A percentile compares a stretch with the other conserved stretches of the same genome.
phyloP scores from a whole-genome alignment of 306 rosid species.

The Herpetospermum pedunculosum region DNA sequence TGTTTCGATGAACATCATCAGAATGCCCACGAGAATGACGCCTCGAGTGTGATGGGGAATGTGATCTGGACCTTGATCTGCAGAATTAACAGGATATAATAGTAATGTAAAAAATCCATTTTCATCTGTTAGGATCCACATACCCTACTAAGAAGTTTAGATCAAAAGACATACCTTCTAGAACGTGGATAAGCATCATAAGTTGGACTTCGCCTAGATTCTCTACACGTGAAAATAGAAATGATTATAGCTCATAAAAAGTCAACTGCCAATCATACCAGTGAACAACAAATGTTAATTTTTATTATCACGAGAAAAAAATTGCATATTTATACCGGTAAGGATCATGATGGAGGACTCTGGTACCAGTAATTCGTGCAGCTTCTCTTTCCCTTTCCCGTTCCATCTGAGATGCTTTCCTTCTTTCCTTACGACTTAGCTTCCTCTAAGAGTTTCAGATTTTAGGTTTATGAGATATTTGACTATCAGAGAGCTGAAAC shows the following conservation, averaged over 20 bases:
- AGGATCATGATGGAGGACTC: constrained; percentile 85
- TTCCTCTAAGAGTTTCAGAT: constrained; percentile 50
- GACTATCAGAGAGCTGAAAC: background rate
- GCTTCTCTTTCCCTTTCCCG: constrained; percentile 95
- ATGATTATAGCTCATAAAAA: constrained; percentile 5
- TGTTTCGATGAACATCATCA: constrained; percentile 73
- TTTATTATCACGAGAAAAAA: constrained; percentile 5
- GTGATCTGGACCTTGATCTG: constrained; percentile 76
- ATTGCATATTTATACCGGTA: constrained; percentile 53
- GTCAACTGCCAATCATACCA: background rate
- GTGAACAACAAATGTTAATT: constrained; percentile 10
- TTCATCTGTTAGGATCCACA: background rate
- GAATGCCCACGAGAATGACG: constrained; percentile 51
- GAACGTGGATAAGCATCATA: constrained; percentile 95
- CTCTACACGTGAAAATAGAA: constrained; percentile 42
- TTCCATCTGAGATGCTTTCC: constrained; percentile 94
- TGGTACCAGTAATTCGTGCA: constrained; percentile 52
- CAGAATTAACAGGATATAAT: background rate
- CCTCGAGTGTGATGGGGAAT: constrained; percentile 72
- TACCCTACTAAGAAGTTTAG: background rate
- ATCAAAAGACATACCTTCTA: constrained; percentile 41
- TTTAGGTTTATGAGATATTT: background rate
- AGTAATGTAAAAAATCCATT: background rate
- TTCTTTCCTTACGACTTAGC: constrained; percentile 94
- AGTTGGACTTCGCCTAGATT: constrained; percentile 86